Evolutionary conservation across 2,329 filamentous ascomycete genomes (phyloP), one percentile per base, ranked within the genome.

Genomic region (Salinomyces thailandicus): DNA sequence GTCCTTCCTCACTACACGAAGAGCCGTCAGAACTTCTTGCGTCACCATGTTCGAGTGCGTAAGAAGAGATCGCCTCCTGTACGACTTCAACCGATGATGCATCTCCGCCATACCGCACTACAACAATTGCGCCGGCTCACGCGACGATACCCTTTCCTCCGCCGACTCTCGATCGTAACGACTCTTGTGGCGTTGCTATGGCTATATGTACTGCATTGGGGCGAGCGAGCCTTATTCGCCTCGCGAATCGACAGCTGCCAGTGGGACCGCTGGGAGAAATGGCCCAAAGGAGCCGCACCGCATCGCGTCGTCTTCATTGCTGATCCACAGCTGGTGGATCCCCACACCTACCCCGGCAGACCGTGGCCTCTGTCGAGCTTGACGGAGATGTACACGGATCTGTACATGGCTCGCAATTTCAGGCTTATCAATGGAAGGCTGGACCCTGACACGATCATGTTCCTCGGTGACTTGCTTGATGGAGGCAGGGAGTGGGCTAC

Each of bases 401-500:
- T 85, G 54, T 98, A 95, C 61, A 73, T 98, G 45, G 77, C 79
- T 27, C 77, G 87, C 28, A 79, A 82, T 6, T 96, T 93, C 58
- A 73, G 69, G n/a, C 72, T 79, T 36, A 71, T 96, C 39, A 85
- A 94, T 53, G 65, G 72, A 13, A 65, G 75, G 13, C 68, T 96
- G 11, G 73, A 75, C n/a, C 91, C 91, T 0, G 85, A 95, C 55
- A 87, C 83, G 12, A 68, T 93, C 1, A 75, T 95, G 55, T 96
- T 98, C 55, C 67, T 98, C 0, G 91, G 91, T 5, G 91, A 98
- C 55, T 66, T 98, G 1, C 95, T 98, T 52, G 91, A 98, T 55
- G 91, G 91, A 3, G 91, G 91, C 6, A 75, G 91, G 48, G 91
- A 98, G 66, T 98, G 91, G 91, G 81, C 79, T 48, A 89, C 87